phyloP scores from a whole-genome alignment of 768 basidiomycete genomes.

The Russula olivacea region DNA sequence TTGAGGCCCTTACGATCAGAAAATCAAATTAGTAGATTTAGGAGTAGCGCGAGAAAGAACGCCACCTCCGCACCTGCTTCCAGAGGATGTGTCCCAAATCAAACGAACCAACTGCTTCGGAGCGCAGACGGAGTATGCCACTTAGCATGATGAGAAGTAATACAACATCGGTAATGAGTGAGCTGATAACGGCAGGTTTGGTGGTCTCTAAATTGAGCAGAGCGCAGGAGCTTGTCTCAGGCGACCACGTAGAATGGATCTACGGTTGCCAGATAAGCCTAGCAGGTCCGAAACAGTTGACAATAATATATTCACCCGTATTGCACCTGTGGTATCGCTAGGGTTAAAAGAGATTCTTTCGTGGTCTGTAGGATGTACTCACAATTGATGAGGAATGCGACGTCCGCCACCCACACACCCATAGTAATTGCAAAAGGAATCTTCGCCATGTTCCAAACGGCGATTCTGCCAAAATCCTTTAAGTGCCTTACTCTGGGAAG shows the following conservation, averaged over 20 bases:
- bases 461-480: not conserved
- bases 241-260: not conserved
- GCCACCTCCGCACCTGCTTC: not conserved
- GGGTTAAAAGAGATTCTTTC: not conserved
- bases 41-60: not conserved
- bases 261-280: not conserved
- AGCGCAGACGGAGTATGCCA: not conserved
- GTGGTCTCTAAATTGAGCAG: not conserved
- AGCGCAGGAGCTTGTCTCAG: not conserved
- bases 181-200: not conserved
- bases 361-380: not conserved
- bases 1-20: not conserved
- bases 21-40: not conserved
- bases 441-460: constrained; percentile 4
- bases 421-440: not conserved
- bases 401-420: not conserved
- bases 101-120: not conserved
- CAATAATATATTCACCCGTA: not conserved
- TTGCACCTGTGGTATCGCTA: not conserved
- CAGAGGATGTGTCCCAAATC: not conserved
- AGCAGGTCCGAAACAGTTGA: not conserved
- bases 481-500: not conserved
- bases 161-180: not conserved
- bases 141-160: not conserved
- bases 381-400: not conserved